Conservation (phyloP, 208 protist species). For the Novymonas esmeraldas region DNA sequence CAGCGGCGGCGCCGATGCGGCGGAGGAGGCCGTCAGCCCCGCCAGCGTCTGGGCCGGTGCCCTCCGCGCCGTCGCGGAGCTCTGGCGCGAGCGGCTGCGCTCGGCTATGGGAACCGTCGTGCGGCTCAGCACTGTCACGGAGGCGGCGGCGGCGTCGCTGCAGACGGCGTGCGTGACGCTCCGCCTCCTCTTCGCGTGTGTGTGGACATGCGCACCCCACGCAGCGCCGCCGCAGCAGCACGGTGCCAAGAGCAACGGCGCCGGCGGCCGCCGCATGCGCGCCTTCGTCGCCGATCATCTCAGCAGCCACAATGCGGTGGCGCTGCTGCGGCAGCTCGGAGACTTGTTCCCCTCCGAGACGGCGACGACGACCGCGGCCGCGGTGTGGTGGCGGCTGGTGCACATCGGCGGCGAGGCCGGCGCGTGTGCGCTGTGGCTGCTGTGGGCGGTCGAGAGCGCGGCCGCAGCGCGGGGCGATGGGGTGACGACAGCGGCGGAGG, state of each 20-base stretch:
- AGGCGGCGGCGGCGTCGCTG: not conserved
- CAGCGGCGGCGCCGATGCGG: not conserved
- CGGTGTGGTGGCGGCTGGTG: not conserved
- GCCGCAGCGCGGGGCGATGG: not conserved
- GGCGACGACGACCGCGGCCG: not conserved
- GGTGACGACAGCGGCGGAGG: not conserved
- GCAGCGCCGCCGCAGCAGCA: no score
- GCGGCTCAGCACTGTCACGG: not conserved
- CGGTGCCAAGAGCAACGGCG: no score
- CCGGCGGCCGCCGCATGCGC: not conserved
- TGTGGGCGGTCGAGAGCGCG: slow-evolving; percentile 25
- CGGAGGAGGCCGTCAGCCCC: no score
- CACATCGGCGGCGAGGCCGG: not conserved
- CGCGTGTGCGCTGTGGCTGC: slow-evolving; percentile 26
- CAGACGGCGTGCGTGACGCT: slow-evolving; percentile 5
- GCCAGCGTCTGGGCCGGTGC: no score
- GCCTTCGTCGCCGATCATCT: slow-evolving; percentile 8
- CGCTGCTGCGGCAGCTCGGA: slow-evolving; percentile 4
- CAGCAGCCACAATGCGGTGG: not conserved
- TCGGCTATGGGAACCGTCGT: not conserved
- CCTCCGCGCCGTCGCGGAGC: slow-evolving; percentile 7
- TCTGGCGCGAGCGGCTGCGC: slow-evolving; percentile 9
- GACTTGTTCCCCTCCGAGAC: slow-evolving; percentile 21
- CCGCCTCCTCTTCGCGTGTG: slow-evolving; percentile 10
- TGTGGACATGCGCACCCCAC: slow-evolving; percentile 13